phyloP scores from a whole-genome alignment of 139 green algal species.

The Coelastrella sp. region DNA sequence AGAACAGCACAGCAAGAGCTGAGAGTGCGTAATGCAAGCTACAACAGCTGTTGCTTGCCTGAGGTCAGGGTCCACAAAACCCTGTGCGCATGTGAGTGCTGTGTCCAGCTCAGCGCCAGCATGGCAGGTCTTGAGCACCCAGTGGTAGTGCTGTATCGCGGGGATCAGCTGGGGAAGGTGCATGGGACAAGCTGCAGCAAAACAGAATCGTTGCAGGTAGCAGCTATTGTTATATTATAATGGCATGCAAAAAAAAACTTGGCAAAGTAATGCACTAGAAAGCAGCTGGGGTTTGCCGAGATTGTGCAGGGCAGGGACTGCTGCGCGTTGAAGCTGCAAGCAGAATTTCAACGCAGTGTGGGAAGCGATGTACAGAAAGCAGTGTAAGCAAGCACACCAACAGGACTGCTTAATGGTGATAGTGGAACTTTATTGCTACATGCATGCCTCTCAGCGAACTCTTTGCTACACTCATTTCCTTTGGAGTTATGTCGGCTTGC shows the following conservation, averaged over 20 bases:
- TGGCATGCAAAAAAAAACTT: neutral
- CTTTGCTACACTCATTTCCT: too few relatives aligned
- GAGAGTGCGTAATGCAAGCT: neutral
- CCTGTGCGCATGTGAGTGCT: slow-evolving; percentile 77
- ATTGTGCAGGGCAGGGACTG: too few relatives aligned
- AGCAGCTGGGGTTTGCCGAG: neutral
- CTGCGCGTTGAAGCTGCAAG: neutral
- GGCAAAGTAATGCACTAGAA: neutral
- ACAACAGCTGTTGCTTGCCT: slow-evolving; percentile 3
- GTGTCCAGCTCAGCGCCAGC: slow-evolving; percentile 88
- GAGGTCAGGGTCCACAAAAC: slow-evolving; percentile 74
- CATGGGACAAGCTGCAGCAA: slow-evolving; percentile 63
- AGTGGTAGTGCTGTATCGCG: slow-evolving; percentile 89
- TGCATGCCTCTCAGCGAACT: too few relatives aligned
- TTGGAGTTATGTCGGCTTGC: too few relatives aligned
- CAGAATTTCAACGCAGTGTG: too few relatives aligned
- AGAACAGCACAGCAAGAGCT: neutral
- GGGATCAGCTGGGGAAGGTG: slow-evolving; percentile 93
- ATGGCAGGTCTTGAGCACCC: slow-evolving; percentile 88
- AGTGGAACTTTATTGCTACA: too few relatives aligned
- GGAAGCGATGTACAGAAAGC: too few relatives aligned
- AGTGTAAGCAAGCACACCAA: too few relatives aligned
- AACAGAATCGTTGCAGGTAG: neutral
- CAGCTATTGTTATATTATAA: neutral
- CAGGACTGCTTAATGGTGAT: too few relatives aligned